These are phyloP conservation scores for Alternaria brassicicola DNA, from an alignment of 2,329 filamentous ascomycete species.

Conservation along the genomic window DNA sequence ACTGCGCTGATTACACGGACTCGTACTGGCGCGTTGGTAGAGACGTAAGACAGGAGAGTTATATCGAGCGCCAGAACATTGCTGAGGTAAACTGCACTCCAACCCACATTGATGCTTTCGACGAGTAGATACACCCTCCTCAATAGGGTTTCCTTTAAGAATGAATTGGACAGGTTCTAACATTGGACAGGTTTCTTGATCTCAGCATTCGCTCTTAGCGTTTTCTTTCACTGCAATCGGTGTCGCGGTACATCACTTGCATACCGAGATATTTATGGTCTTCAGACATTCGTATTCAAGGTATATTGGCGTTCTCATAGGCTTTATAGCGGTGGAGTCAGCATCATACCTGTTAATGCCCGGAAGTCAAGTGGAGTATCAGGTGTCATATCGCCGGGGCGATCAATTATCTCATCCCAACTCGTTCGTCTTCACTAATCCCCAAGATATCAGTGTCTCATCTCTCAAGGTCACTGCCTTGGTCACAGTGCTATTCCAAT, in stretches of 20 bases:
- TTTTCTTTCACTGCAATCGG: background rate
- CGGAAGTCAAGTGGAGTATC: background rate
- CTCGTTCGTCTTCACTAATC: background rate
- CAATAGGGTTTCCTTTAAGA: background rate
- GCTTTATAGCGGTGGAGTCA: slow-evolving; percentile 7
- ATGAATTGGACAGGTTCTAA: slow-evolving; percentile 9
- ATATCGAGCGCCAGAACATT: slow-evolving; percentile 70
- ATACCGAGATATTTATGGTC: background rate
- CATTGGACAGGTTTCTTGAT: slow-evolving; percentile 19
- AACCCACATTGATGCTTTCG: background rate
- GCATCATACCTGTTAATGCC: background rate
- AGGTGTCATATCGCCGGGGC: background rate
- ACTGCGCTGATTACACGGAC: slow-evolving; percentile 90
- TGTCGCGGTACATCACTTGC: background rate
- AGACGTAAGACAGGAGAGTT: slow-evolving; percentile 83
- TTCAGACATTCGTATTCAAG: background rate
- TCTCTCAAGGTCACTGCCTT: background rate
- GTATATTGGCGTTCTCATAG: background rate
- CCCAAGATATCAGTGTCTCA: rapidly evolving
- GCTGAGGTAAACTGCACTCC: slow-evolving; percentile 39
- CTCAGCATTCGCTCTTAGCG: background rate
- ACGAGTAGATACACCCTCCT: background rate
- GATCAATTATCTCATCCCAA: background rate
- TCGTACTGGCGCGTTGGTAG: slow-evolving; percentile 87
- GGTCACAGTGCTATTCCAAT: background rate